Evolutionary conservation across 1,284 basidiomycete genomes (phyloP).

Genomic region (Leccinum fallax): DNA sequence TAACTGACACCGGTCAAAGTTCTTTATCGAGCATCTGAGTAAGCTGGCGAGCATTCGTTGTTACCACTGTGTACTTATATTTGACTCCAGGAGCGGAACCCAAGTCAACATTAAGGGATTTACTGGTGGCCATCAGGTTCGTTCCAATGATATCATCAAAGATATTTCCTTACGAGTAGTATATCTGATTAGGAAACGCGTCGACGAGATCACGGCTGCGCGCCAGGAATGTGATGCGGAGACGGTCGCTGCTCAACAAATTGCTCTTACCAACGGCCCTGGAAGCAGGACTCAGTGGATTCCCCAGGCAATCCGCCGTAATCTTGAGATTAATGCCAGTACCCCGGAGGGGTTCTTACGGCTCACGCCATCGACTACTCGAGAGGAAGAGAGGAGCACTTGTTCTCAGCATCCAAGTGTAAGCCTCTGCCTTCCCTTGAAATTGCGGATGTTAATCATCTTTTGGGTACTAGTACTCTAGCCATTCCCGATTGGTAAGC

Average conservation of each 20-base stretch:
- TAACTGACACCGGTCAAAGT: slow-evolving; percentile 19
- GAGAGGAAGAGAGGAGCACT: background rate
- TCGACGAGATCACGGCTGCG: slow-evolving; percentile 22
- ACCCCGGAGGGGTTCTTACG: background rate
- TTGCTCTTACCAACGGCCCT: background rate
- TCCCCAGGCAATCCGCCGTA: background rate
- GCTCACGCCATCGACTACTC: background rate
- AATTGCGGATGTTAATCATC: background rate
- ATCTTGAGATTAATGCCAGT: background rate
- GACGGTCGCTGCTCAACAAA: background rate
- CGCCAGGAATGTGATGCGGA: slow-evolving; percentile 15
- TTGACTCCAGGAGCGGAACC: slow-evolving; percentile 20
- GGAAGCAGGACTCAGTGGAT: background rate
- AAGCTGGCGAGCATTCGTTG: slow-evolving; percentile 2
- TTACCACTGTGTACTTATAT: background rate
- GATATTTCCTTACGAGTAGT: background rate
- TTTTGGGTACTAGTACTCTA: slow-evolving; percentile 21
- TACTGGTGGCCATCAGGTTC: slow-evolving; percentile 28
- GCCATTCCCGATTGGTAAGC: slow-evolving; percentile 29
- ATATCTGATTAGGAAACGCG: slow-evolving; percentile 16
- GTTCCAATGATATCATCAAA: background rate
- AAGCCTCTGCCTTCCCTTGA: background rate
- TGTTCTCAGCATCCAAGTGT: background rate
- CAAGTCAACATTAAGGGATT: slow-evolving; percentile 24
- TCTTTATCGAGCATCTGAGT: slow-evolving; percentile 34